phyloP scores from a whole-genome alignment of 768 basidiomycete species.

The Hygrocybe coccinea region DNA sequence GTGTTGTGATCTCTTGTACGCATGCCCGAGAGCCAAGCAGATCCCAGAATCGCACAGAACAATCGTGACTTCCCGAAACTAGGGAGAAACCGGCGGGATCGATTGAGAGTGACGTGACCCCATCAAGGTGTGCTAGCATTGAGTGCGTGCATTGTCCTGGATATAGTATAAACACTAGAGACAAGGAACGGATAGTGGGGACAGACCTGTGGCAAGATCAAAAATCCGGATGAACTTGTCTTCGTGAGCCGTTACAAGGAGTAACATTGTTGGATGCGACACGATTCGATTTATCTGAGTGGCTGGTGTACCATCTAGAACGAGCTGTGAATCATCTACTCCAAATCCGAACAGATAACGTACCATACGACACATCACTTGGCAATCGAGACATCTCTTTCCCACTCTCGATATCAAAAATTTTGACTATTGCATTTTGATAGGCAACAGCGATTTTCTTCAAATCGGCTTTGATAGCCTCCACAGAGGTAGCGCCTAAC shows the following conservation, averaged over 20 bases:
- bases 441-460: constrained; percentile 89
- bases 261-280: constrained; percentile 85
- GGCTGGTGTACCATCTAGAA: constrained; percentile 62
- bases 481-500: constrained; percentile 77
- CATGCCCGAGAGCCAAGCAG: constrained; percentile 74
- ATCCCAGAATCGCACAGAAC: constrained; percentile 94
- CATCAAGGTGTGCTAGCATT: constrained; percentile 86
- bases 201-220: constrained; percentile 74
- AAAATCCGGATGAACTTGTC: constrained; percentile 91
- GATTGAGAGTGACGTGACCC: constrained; percentile 86
- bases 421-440: constrained; percentile 81
- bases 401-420: constrained; percentile 87
- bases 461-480: constrained; percentile 75
- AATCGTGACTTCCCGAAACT: constrained; percentile 89
- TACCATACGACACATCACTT: constrained; percentile 57
- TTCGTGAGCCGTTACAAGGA: constrained; percentile 88
- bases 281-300: constrained; percentile 83
- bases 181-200: background rate
- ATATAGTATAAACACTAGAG: constrained; percentile 1
- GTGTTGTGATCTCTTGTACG: constrained; percentile 83
- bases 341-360: constrained; percentile 15
- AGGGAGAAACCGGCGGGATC: constrained; percentile 84
- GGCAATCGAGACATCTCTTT: constrained; percentile 63
- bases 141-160: constrained; percentile 83
- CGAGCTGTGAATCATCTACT: background rate